These are phyloP conservation scores for Sordariomycetes sp. DNA, from an alignment of 2,329 filamentous ascomycete species.

Conservation along the genomic window DNA sequence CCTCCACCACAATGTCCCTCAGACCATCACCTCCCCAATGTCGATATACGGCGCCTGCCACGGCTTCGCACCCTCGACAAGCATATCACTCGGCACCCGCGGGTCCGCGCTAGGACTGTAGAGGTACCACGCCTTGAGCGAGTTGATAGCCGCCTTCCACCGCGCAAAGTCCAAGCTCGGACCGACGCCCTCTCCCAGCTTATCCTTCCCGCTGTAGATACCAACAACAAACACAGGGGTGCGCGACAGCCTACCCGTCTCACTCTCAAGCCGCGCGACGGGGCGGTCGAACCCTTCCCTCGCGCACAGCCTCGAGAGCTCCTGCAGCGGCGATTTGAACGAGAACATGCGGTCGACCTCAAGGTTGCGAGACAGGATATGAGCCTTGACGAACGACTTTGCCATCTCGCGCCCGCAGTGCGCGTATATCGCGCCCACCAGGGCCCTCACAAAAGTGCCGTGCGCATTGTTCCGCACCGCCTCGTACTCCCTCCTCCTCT, in stretches of 20 bases:
- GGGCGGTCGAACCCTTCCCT: slow-evolving; percentile 83
- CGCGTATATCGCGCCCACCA: slow-evolving; percentile 75
- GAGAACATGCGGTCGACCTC: slow-evolving; percentile 67
- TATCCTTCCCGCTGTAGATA: slow-evolving; percentile 82
- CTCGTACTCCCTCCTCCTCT: slow-evolving; percentile 26
- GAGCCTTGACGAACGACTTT: slow-evolving; percentile 69
- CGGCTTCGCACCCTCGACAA: slow-evolving; percentile 42
- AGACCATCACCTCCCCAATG: slow-evolving; percentile 50
- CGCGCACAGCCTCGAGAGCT: slow-evolving; percentile 71
- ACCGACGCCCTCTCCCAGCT: slow-evolving; percentile 82
- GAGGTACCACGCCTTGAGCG: slow-evolving; percentile 90
- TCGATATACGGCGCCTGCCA: slow-evolving; percentile 60
- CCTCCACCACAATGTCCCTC: background rate
- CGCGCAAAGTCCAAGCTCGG: slow-evolving; percentile 66
- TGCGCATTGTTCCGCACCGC: slow-evolving; percentile 64
- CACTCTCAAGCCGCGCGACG: slow-evolving; percentile 74
- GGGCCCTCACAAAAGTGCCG: slow-evolving; percentile 66
- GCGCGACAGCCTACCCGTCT: slow-evolving; percentile 75
- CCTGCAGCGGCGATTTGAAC: slow-evolving; percentile 72
- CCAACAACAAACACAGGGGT: slow-evolving; percentile 89
- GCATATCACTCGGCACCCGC: slow-evolving; percentile 56
- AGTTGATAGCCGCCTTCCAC: slow-evolving; percentile 66
- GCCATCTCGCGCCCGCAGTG: slow-evolving; percentile 69
- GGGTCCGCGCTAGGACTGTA: slow-evolving; percentile 65
- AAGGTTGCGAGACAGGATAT: slow-evolving; percentile 70